These are phyloP conservation scores for Elsinoe fawcettii DNA, from an alignment of 2,329 filamentous ascomycete species.

Conservation along the genomic window DNA sequence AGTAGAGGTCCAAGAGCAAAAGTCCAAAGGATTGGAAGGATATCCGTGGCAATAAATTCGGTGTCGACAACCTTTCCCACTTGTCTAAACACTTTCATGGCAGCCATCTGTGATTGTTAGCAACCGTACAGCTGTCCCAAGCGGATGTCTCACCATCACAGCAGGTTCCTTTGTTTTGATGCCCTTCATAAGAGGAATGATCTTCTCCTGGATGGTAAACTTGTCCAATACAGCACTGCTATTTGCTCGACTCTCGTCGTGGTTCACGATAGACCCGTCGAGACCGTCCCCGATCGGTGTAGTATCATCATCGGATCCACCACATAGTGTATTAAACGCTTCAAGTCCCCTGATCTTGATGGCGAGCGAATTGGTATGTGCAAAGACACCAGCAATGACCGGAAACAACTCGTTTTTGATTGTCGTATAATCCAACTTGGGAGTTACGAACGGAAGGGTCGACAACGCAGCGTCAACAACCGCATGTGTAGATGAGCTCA, in stretches of 20 bases:
- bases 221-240: constrained; percentile 79
- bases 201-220: constrained; percentile 96
- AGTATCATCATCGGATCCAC: constrained; percentile 51
- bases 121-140: background rate
- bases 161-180: constrained; percentile 98
- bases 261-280: constrained; percentile 55
- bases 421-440: constrained; percentile 87
- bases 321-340: constrained; percentile 82
- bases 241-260: constrained; percentile 40
- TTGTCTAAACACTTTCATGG: constrained; percentile 73
- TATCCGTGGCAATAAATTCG: constrained; percentile 86
- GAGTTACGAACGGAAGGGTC: constrained; percentile 70
- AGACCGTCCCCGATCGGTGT: constrained; percentile 59
- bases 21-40: constrained; percentile 80
- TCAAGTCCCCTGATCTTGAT: constrained; percentile 92
- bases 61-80: constrained; percentile 75
- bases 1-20: constrained; percentile 88
- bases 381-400: constrained; percentile 81
- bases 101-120: constrained; percentile 54
- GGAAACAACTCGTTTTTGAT: constrained; percentile 97
- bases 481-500: constrained; percentile 83
- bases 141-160: constrained; percentile 59
- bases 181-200: constrained; percentile 77
- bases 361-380: constrained; percentile 81
- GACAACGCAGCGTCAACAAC: constrained; percentile 79